Base-by-base conservation (phyloP, 495 filamentous ascomycete genomes). In the Penicillium manginii region DNA sequence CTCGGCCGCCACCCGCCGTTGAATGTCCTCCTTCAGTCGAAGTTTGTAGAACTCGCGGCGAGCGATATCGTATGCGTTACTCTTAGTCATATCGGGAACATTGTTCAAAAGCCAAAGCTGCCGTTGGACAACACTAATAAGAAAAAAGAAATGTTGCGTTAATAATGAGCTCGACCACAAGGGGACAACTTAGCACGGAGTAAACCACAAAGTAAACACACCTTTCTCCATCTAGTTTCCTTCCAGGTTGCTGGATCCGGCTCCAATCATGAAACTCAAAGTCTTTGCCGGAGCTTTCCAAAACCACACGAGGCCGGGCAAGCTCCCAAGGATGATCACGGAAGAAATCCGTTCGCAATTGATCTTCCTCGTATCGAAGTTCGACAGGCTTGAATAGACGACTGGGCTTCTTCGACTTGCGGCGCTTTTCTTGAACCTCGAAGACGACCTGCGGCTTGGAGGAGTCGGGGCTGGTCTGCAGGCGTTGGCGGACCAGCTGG, bases 281-380 rank as follows among this genome's bases (percentile, higher is more conserved):
- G 70, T 98, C 94, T 68, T 85, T 89, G 23, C 94, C 94, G 67
- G 93, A 87, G 65, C 86, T 82, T 75, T 98, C 94, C 12, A 97
- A 76, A 23, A 98, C 73, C 59, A 97, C 81, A 62, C 87, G 82
- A 51, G 94, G 94, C 61, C 94, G 83, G 29, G 96, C 94, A 66
- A 98, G 79, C 71, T 98, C 94, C 94, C 94, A 98, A 4, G 94
- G 94, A 74, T 98, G 94, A 72, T 98, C 93, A 58, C 80, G 81
- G 78, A 88, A 98, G 78, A 98, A 98, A 26, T 88, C 77, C 55
- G 67, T 78, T 50, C 94, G 87, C 63, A 98, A 78, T 59, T 79
- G 73, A 72, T 98, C 96, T 72, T 98, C 94, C 47, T 91, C 90
- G 71, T 92, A 96, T 52, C 79, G 79, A 52, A 98, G 85, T 54